Conservation (phyloP, 192 early-diverging fungal genomes). For the Rhizophagus clarus region DNA sequence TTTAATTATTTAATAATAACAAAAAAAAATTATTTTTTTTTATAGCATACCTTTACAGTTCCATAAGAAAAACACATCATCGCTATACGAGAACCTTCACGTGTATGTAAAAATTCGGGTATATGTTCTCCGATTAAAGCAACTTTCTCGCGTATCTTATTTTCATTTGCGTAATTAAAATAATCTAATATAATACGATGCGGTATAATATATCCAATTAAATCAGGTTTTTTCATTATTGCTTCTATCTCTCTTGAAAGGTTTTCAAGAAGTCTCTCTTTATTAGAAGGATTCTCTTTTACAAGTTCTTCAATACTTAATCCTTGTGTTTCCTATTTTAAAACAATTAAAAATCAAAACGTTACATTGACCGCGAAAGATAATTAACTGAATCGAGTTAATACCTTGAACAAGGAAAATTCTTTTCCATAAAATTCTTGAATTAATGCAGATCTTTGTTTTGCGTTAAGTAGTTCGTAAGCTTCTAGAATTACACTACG, state of each 20-base stretch:
- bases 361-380: background rate
- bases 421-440: slow-evolving; percentile 96
- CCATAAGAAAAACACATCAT: slow-evolving; percentile 82
- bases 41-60: slow-evolving; percentile 59
- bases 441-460: slow-evolving; percentile 72
- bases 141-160: slow-evolving; percentile 59
- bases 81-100: slow-evolving; percentile 84
- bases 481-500: slow-evolving; percentile 81
- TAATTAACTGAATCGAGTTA: background rate
- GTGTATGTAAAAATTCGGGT: slow-evolving; percentile 87
- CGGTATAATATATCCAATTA: slow-evolving; percentile 75
- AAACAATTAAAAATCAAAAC: background rate
- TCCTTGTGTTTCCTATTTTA: slow-evolving; percentile 34
- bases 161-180: slow-evolving; percentile 65
- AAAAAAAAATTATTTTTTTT: background rate
- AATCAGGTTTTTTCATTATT: slow-evolving; percentile 76
- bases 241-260: slow-evolving; percentile 68
- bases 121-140: slow-evolving; percentile 81
- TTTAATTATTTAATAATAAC: background rate
- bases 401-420: slow-evolving; percentile 80
- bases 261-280: slow-evolving; percentile 69
- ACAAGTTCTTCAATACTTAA: slow-evolving; percentile 60
- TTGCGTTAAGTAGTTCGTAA: slow-evolving; percentile 75
- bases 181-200: slow-evolving; percentile 89
- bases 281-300: slow-evolving; percentile 67